Conservation (phyloP, 345 rosid species). For the Geranium rotundifolium region DNA sequence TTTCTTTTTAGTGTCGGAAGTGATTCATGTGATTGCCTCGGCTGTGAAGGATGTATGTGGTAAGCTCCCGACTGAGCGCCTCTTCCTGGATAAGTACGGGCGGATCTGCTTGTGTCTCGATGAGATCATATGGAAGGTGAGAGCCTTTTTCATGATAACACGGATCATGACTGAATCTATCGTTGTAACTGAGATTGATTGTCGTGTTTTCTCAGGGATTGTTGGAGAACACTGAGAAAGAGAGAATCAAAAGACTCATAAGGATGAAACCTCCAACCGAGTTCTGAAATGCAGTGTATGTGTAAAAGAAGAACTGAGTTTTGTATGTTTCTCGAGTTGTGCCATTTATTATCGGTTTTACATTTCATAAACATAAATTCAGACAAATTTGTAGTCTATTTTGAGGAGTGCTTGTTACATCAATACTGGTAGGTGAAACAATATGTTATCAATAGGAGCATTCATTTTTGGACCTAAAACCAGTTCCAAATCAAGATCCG, state of each 20-base stretch:
- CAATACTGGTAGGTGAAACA: too few relatives aligned
- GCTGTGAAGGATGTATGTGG: constrained; percentile 88
- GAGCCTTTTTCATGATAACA: neutral
- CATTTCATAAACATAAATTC: too few relatives aligned
- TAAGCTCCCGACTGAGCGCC: constrained; percentile 87
- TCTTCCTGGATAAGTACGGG: constrained; percentile 91
- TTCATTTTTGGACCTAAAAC: too few relatives aligned
- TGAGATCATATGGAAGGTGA: constrained; percentile 90
- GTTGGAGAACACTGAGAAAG: constrained; percentile 83
- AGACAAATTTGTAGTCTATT: too few relatives aligned
- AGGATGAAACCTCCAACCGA: constrained; percentile 87
- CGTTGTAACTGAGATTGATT: too few relatives aligned
- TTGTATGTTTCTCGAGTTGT: too few relatives aligned
- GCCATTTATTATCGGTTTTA: too few relatives aligned
- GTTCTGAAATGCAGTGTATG: constrained; percentile 34
- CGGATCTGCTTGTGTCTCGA: constrained; percentile 86
- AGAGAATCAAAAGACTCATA: constrained; percentile 66
- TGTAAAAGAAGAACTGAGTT: too few relatives aligned
- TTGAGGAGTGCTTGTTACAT: too few relatives aligned
- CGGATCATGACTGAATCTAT: too few relatives aligned
- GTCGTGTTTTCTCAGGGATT: constrained; percentile 32
- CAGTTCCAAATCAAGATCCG: too few relatives aligned
- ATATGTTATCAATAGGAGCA: too few relatives aligned
- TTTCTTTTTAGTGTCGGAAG: constrained; percentile 59
- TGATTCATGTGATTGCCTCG: constrained; percentile 70